Conservation (phyloP, 129 eudicot species). For the Kitagawia praeruptora region DNA sequence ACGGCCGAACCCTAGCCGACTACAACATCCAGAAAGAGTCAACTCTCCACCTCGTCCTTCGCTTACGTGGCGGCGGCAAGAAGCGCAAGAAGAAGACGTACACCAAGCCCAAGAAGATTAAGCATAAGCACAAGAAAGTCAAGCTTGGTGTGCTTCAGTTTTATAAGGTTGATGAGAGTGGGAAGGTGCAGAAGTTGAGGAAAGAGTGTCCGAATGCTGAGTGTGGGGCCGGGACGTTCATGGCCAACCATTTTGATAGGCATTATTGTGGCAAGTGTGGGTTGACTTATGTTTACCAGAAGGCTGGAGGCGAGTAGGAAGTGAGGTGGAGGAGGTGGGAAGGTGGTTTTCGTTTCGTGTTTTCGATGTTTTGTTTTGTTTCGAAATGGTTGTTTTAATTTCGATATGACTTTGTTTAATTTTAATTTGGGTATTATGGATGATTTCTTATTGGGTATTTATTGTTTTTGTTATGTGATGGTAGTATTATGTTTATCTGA, state of each 20-base stretch:
- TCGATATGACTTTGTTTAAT: neutral
- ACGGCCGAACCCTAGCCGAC: constrained; percentile 31
- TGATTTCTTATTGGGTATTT: neutral
- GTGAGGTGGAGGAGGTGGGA: no score
- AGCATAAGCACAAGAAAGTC: constrained; percentile 33
- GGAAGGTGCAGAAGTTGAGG: constrained; percentile 16
- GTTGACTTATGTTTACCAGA: constrained; percentile 42
- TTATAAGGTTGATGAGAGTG: constrained; percentile 20
- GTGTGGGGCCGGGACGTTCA: constrained; percentile 26
- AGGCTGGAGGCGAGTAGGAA: constrained; percentile 23
- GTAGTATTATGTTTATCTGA: no score
- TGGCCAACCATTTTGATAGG: constrained; percentile 51
- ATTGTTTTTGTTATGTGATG: no score
- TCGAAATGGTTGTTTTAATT: neutral
- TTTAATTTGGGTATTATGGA: neutral
- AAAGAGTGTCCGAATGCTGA: constrained; percentile 22
- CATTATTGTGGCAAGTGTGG: constrained; percentile 57
- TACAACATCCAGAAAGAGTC: constrained; percentile 62
- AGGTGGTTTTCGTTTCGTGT: neutral
- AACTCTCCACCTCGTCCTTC: constrained; percentile 44
- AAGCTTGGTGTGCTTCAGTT: constrained; percentile 19
- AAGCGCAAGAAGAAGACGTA: constrained; percentile 59
- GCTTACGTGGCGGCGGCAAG: constrained; percentile 46
- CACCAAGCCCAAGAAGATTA: constrained; percentile 52
- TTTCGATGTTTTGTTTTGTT: neutral